Conservation (phyloP, 2,329 filamentous ascomycete genomes). For the Hypoxylon sp. region DNA sequence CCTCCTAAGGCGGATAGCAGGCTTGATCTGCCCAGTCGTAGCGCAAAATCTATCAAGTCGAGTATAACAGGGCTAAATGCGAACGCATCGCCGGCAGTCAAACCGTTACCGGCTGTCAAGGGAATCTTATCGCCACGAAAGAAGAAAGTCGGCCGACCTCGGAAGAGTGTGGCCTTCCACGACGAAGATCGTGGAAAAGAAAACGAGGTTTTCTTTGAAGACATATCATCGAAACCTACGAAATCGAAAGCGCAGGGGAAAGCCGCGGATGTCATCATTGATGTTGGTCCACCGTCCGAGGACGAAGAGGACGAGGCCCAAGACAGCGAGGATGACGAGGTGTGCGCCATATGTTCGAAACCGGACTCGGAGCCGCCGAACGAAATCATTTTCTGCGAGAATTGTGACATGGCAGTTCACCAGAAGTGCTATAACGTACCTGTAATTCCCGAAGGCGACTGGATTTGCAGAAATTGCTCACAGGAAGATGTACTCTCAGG, state of each 20-base stretch:
- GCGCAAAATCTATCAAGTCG: slow-evolving; percentile 29
- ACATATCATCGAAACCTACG: slow-evolving; percentile 59
- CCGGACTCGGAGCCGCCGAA: slow-evolving; percentile 70
- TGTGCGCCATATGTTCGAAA: slow-evolving; percentile 69
- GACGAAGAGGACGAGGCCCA: slow-evolving; percentile 49
- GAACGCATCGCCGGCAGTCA: slow-evolving; percentile 29
- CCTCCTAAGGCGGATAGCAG: slow-evolving; percentile 34
- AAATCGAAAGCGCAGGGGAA: slow-evolving; percentile 45
- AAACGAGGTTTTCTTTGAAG: slow-evolving; percentile 65
- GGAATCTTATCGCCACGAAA: slow-evolving; percentile 69
- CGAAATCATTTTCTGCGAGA: slow-evolving; percentile 73
- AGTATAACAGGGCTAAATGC: slow-evolving; percentile 18
- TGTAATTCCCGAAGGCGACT: slow-evolving; percentile 71
- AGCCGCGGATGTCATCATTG: slow-evolving; percentile 28
- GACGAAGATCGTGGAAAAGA: slow-evolving; percentile 44
- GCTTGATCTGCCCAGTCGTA: slow-evolving; percentile 13
- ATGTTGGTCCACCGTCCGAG: slow-evolving; percentile 37
- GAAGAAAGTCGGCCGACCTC: slow-evolving; percentile 55
- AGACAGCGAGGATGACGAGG: slow-evolving; percentile 63
- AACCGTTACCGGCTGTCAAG: slow-evolving; percentile 56
- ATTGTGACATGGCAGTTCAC: slow-evolving; percentile 72
- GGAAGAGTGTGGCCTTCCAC: slow-evolving; percentile 70
- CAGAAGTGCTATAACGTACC: slow-evolving; percentile 70
- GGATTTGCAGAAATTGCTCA: slow-evolving; percentile 70
- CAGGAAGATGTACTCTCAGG: slow-evolving; percentile 58